Conservation (phyloP, 2,329 filamentous ascomycete genomes). For the Pestalotiopsis sp. region DNA sequence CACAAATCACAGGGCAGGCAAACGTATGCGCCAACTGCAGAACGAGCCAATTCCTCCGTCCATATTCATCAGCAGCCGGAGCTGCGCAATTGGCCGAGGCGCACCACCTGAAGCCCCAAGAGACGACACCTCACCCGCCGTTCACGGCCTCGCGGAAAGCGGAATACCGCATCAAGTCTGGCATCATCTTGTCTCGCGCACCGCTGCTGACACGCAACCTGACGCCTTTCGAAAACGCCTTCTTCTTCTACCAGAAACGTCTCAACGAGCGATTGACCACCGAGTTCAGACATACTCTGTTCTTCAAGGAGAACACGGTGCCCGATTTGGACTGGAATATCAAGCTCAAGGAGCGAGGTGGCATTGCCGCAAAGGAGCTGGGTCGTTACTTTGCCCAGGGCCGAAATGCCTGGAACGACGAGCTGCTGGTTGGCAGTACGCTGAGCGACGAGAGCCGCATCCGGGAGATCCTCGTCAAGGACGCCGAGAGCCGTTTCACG, state of each 20-base stretch:
- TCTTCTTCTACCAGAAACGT: slow-evolving; percentile 95
- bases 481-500: slow-evolving; percentile 68
- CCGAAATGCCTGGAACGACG: slow-evolving; percentile 84
- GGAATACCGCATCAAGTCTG: slow-evolving; percentile 57
- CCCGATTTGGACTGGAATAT: slow-evolving; percentile 87
- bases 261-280: slow-evolving; percentile 89
- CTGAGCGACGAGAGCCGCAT: slow-evolving; percentile 66
- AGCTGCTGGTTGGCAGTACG: slow-evolving; percentile 74
- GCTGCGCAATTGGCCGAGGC: slow-evolving; percentile 41
- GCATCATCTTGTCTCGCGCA: slow-evolving; percentile 84
- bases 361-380: slow-evolving; percentile 80
- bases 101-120: slow-evolving; percentile 36
- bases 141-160: slow-evolving; percentile 27
- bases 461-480: slow-evolving; percentile 70
- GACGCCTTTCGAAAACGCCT: slow-evolving; percentile 87
- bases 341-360: slow-evolving; percentile 74
- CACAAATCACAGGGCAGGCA: slow-evolving; percentile 28
- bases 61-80: slow-evolving; percentile 35
- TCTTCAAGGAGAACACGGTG: slow-evolving; percentile 90
- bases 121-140: slow-evolving; percentile 31
- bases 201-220: slow-evolving; percentile 84
- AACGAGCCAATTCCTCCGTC: slow-evolving; percentile 26
- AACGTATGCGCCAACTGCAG: slow-evolving; percentile 39
- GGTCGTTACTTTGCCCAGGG: slow-evolving; percentile 77
- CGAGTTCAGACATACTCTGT: slow-evolving; percentile 89